A percentile compares a stretch with the other conserved stretches of the same genome.
Conservation (phyloP, 108 stramenopile species). For the Aurantiochytrium sp. region DNA sequence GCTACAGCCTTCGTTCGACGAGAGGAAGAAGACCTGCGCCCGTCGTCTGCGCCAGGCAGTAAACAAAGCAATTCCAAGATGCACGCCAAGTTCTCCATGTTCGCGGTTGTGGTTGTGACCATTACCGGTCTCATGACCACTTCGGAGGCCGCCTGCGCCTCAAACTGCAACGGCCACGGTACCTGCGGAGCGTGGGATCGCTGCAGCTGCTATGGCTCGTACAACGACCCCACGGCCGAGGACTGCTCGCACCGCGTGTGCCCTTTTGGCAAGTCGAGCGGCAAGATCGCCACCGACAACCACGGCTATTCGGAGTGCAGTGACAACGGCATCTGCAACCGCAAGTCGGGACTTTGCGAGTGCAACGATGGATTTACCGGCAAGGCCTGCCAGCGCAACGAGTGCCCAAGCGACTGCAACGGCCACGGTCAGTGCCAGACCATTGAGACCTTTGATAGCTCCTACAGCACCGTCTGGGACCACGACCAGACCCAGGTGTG, state of each 20-base stretch:
- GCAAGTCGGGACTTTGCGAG: conserved; percentile 52
- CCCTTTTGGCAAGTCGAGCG: not conserved
- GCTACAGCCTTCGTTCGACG: too few species aligned
- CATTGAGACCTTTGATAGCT: conserved; percentile 57
- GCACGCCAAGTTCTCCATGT: not conserved
- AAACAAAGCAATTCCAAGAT: not conserved
- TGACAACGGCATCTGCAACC: conserved; percentile 46
- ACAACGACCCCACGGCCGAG: not conserved
- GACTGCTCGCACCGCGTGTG: conserved; percentile 15
- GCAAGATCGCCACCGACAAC: not conserved
- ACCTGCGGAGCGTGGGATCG: not conserved
- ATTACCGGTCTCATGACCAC: not conserved
- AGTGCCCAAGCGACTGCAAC: conserved; percentile 60
- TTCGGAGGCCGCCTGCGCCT: not conserved
- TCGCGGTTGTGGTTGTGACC: not conserved
- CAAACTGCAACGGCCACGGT: conserved; percentile 36
- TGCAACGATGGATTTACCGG: conserved; percentile 60
- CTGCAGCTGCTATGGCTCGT: not conserved
- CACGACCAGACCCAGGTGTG: conserved; percentile 70
- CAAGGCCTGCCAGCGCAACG: conserved; percentile 61
- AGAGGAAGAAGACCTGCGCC: too few species aligned
- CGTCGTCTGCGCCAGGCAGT: too few species aligned
- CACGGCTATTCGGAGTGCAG: conserved; percentile 32
- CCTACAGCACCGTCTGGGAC: conserved; percentile 64
- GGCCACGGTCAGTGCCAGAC: conserved; percentile 60